Evolutionary conservation across 768 basidiomycete genomes (phyloP), one percentile per base, ranked within the genome.

Genomic region (Gyrodon lividus): DNA sequence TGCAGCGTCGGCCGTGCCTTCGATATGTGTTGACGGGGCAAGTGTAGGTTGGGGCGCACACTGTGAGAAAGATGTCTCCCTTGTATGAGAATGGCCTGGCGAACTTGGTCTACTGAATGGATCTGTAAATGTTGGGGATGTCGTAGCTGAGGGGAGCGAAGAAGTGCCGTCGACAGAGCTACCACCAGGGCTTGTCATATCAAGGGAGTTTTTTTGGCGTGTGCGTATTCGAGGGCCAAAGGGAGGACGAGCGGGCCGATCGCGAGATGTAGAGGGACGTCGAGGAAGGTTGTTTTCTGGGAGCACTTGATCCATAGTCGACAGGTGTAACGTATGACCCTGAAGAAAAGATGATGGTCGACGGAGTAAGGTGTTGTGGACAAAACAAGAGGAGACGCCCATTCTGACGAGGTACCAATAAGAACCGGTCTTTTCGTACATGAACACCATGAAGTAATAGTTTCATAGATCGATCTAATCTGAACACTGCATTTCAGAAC

Each of bases 221-320:
- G 59, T 54, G 17, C 56, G 62, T 31, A 58, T 52, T 2, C 66
- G 50, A 0, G 66, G 66, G 0, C 66, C 66, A 7, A 46, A 50
- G 0, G 66, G 66, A 0, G 59, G 35, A 9, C 67, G 56, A 0
- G 42, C 9, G 1, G 67, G 68, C 3, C 68, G 59, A 55, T 69
- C 65, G 37, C 30, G 57, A 7, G 57, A 33, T 0, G 54, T 22
- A 12, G 64, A 58, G 0, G 57, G 51, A 14, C 54, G 47, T 26
- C 52, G 46, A 19, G 45, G 28, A 53, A 52, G 13, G 16, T 4
- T 22, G 34, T 59, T 57, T 48, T 65, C 56, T 43, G 35, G 54
- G 46, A 43, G 4, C 23, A 22, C 34, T 24, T 17, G 37, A 52
- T 66, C 56, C 58, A 64, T 58, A 6, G 35, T 28, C n/a, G 42